A percentile compares a stretch with the other conserved stretches of the same genome.
phyloP scores from a whole-genome alignment of 2,329 filamentous ascomycete genomes.

The Fusarium sp. region DNA sequence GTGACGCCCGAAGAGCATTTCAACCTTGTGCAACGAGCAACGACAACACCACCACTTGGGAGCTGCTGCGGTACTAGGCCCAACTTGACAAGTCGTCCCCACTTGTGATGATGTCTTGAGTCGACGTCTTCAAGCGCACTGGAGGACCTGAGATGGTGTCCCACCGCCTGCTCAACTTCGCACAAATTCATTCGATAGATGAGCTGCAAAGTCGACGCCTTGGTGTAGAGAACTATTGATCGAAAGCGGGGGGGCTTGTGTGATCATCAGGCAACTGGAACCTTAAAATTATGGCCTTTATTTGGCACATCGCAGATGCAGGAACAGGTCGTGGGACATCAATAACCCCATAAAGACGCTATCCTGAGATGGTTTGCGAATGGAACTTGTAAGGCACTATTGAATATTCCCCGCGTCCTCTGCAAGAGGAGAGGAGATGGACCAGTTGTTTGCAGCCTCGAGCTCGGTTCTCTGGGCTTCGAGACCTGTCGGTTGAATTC shows the following conservation, averaged over 20 bases:
- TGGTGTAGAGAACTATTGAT: conserved; percentile 20
- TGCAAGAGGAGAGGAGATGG: too few relatives aligned
- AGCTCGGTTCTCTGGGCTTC: conserved; percentile 16
- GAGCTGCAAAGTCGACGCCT: not conserved
- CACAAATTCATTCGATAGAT: conserved; percentile 13
- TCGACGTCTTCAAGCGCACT: conserved; percentile 8
- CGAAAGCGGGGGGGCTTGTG: conserved; percentile 18
- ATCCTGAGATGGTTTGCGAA: conserved; percentile 14
- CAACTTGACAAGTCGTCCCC: conserved; percentile 34
- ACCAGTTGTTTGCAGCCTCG: not conserved
- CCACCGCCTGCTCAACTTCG: conserved; percentile 19
- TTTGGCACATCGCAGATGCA: conserved; percentile 36
- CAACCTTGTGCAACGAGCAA: conserved; percentile 37
- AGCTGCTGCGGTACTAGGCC: conserved; percentile 17
- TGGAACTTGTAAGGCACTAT: not conserved
- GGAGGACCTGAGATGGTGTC: conserved; percentile 28
- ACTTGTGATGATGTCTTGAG: conserved; percentile 21
- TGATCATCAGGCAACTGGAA: conserved; percentile 36
- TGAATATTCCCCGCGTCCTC: conserved; percentile 12
- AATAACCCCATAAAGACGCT: conserved; percentile 23
- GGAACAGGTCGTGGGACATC: conserved; percentile 29
- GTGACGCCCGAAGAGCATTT: conserved; percentile 30
- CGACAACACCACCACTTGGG: conserved; percentile 22
- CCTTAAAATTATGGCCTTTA: conserved; percentile 25
- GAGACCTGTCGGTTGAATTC: conserved; percentile 5